phyloP scores from a whole-genome alignment of 2,329 filamentous ascomycete genomes.

The Aspergillus quadricinctus region DNA sequence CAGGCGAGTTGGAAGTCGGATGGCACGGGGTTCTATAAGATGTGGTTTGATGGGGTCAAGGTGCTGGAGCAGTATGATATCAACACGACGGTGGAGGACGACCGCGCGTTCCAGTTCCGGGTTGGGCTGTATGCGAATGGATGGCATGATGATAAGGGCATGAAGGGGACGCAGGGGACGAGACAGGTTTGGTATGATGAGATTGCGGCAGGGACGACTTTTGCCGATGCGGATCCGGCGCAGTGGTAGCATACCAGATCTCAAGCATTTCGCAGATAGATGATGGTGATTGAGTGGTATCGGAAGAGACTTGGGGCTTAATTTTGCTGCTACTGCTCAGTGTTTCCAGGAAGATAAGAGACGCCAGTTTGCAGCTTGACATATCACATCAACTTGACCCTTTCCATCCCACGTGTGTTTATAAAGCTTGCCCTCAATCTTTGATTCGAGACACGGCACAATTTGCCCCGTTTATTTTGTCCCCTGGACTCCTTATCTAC shows the following conservation, averaged over 20 bases:
- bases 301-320: neutral
- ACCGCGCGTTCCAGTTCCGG: constrained; percentile 41
- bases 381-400: neutral
- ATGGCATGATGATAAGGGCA: constrained; percentile 44
- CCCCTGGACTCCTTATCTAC: too few relatives aligned
- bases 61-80: constrained; percentile 40
- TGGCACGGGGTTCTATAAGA: constrained; percentile 41
- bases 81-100: constrained; percentile 45
- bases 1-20: constrained; percentile 46
- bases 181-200: constrained; percentile 51
- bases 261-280: too few relatives aligned
- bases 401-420: neutral
- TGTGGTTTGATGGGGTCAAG: constrained; percentile 47
- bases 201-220: constrained; percentile 42
- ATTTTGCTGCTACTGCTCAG: neutral
- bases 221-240: constrained; percentile 37
- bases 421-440: neutral
- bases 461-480: neutral
- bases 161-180: constrained; percentile 39
- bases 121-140: constrained; percentile 50
- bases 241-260: neutral
- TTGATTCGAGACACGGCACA: neutral
- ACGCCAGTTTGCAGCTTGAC: neutral
- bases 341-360: neutral
- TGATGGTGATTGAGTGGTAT: neutral